Base-by-base conservation (phyloP, 192 early-diverging fungal species). In the Thoreauomyces humboldtii region DNA sequence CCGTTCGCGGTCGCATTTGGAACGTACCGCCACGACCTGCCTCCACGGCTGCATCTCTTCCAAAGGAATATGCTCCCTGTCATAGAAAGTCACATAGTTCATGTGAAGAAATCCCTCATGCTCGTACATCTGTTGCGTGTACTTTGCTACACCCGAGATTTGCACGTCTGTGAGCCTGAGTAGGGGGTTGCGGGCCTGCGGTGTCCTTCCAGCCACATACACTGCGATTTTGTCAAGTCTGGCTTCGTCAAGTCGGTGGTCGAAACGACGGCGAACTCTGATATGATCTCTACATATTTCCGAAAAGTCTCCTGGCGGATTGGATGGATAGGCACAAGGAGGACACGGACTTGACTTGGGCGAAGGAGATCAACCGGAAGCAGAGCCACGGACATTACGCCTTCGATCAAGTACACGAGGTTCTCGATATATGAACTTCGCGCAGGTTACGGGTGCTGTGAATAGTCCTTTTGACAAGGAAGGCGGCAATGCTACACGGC, bases 31-130 rank as follows among this genome's bases (percentile, higher is more conserved):
- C 77, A 91, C 83, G 53, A 91, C 71, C 37, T 88, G 88, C 28
- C 85, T 70, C 70, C 87, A 79, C 61, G 83, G 74, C 59, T 91
- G 87, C 63, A 90, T 84, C 56, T 92, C 89, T 62, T 91, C 89
- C 42, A 89, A 70, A 33, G 83, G 80, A n/a, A 77, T 73, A 50
- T 88, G 87, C 29, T 91, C 91, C 37, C 72, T 58, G 28, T 79
- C 82, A 64, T 88, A 88, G 4, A 75, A 74, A 17, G 87, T 90
- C 22, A 82, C 75, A 61, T 90, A 89, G 35, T 91, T 82, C 54
- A 90, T 88, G 60, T 87, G 79, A 12, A 91, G 59, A 52, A 83
- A 80, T 2, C 88, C 89, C 43, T 89, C 87, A 59, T 81, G 78
- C 24, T 75, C 77, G 45, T 67, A 64, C 37, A 80, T 45, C 38